Conservation (phyloP, 805 yeast species). For the Candida vartiovaarae region DNA sequence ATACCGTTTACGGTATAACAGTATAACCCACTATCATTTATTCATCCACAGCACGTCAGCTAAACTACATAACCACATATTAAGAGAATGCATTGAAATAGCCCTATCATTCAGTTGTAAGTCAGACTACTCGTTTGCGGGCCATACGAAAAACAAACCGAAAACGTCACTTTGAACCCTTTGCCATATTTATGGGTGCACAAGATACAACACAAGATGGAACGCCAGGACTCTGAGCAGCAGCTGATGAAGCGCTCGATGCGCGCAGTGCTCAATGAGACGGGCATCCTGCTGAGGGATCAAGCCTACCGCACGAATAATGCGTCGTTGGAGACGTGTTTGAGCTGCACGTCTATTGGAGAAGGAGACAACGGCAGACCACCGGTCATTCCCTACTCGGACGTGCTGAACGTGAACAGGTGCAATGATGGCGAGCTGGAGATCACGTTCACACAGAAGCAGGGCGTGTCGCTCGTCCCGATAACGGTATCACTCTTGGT, state of each 20-base stretch:
- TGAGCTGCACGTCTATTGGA: constrained; percentile 7
- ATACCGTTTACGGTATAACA: no score
- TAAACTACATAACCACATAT: no score
- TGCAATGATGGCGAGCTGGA: background rate
- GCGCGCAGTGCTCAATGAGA: constrained; percentile 27
- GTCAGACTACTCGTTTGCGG: no score
- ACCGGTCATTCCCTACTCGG: constrained; percentile 14
- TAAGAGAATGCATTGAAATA: no score
- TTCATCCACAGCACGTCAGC: no score
- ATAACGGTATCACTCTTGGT: constrained; percentile 25
- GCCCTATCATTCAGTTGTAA: no score
- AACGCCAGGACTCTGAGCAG: background rate
- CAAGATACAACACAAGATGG: background rate
- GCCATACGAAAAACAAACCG: no score
- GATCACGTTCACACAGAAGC: constrained; percentile 19
- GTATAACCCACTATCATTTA: no score
- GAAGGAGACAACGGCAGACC: background rate
- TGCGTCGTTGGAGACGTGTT: constrained; percentile 9
- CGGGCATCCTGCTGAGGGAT: constrained; percentile 29
- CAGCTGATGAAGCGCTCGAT: background rate
- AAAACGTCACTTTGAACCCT: no score
- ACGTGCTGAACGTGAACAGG: constrained; percentile 12
- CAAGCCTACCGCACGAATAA: constrained; percentile 15
- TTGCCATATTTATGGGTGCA: no score
- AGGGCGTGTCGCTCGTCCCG: constrained; percentile 29